Base-by-base conservation (phyloP, 257 asterid genomes). In the Coffea canephora region DNA sequence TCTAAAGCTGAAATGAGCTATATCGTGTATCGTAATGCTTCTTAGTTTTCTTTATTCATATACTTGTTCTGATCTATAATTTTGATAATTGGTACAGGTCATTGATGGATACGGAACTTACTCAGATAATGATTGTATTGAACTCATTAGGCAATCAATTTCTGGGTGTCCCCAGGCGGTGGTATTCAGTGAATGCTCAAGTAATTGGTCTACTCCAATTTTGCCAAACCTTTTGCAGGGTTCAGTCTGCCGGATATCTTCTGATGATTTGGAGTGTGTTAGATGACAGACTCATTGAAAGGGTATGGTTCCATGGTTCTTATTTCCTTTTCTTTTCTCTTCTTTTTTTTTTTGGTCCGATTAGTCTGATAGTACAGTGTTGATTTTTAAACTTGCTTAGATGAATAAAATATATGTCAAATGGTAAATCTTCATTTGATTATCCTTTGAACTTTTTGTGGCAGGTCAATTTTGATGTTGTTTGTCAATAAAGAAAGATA, bases 71-170 rank as follows among this genome's bases (percentile, higher is more conserved):
- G 16, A 68, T 74, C 50, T 57, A 50, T 52, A 50, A 65, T 77
- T 79, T 13, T 16, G 65, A 79, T 78, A 5, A 31, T 48, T 61
- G 39, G 68, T 77, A 9, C 83, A 92, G 98, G 92, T 91, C 75
- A 82, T 92, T 73, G 97, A 94, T 82, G 96, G 91, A 81, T 83
- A 84, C 21, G 87, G 85, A 81, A 85, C 86, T 76, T 88, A 85
- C 61, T 83, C 86, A 46, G 76, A 82, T 66, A 87, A 87, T 64
- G 88, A 91, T 71, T 85, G 80, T 9, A 79, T 94, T 21, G 83
- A 85, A 73, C 81, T 88, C 68, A 61, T 90, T 31, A 82, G 85
- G 83, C 85, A 87, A 73, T 84, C 69, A 69, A 88, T 90, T 75
- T 78, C 89, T 59, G 89, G 91, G 81, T 87, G 77, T 79, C 89